A percentile compares a stretch with the other conserved stretches of the same genome.
These are phyloP conservation scores for Chaetothyriales sp. DNA, from an alignment of 2,329 filamentous ascomycete genomes.

Conservation along the genomic window DNA sequence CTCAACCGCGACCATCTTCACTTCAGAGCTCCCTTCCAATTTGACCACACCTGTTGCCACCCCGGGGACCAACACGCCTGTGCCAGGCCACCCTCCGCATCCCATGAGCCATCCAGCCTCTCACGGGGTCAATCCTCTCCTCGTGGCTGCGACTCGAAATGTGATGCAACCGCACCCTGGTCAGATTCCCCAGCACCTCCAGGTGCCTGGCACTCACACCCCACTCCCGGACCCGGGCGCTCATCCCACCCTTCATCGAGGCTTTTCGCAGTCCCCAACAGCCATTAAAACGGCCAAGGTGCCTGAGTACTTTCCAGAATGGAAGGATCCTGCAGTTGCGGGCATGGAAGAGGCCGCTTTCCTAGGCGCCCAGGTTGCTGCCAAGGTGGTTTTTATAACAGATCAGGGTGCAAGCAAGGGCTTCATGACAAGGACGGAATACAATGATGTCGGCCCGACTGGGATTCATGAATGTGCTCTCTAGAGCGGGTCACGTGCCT, in stretches of 20 bases:
- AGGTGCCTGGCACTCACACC: conserved; percentile 23
- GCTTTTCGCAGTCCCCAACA: conserved; percentile 62
- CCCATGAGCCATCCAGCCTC: conserved; percentile 41
- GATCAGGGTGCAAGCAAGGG: conserved; percentile 53
- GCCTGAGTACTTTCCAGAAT: conserved; percentile 78
- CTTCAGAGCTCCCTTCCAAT: conserved; percentile 86
- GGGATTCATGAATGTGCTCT: conserved; percentile 45
- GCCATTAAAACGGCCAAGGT: conserved; percentile 63
- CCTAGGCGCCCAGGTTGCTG: conserved; percentile 73
- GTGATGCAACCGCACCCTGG: conserved; percentile 24
- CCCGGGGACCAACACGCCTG: conserved; percentile 74
- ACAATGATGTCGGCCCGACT: conserved; percentile 50
- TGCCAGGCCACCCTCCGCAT: conserved; percentile 30
- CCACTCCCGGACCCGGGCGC: conserved; percentile 19
- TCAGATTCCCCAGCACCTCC: conserved; percentile 19
- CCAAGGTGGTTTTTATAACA: conserved; percentile 55
- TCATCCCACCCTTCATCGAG: conserved; percentile 40
- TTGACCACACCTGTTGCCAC: conserved; percentile 82
- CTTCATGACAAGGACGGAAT: conserved; percentile 53
- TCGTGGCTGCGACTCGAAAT: conserved; percentile 63
- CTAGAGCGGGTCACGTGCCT: conserved; percentile 12
- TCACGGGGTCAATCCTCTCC: conserved; percentile 67
- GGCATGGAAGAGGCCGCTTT: conserved; percentile 71
- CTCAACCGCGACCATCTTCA: conserved; percentile 88
- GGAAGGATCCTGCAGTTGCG: conserved; percentile 52